A percentile compares a stretch with the other conserved stretches of the same genome.
Evolutionary conservation across 1,284 basidiomycete genomes (phyloP).

Genomic region (Gymnopus androsaceus): DNA sequence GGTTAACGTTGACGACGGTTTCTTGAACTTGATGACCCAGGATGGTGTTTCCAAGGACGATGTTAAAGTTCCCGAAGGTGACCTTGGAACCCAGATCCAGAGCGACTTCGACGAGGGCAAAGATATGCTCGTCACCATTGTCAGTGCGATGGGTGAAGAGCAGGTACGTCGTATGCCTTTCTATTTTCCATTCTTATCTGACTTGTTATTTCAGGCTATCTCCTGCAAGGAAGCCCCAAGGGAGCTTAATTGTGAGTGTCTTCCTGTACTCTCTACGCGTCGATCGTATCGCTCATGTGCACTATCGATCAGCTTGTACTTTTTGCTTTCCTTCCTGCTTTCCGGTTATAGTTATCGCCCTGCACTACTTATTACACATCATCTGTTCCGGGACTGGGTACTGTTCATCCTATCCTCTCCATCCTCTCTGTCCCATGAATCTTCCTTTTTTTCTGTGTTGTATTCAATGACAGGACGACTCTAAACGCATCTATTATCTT

Average conservation of each 20-base stretch:
- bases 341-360: slow-evolving; percentile 11
- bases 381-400: not conserved
- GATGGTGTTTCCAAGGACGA: slow-evolving; percentile 93
- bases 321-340: slow-evolving; percentile 10
- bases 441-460: slow-evolving; percentile 10
- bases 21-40: slow-evolving; percentile 91
- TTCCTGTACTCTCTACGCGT: not conserved
- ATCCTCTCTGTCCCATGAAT: not conserved
- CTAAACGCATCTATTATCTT: slow-evolving; percentile 9
- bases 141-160: slow-evolving; percentile 92
- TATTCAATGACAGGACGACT: slow-evolving; percentile 15
- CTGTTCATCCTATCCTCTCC: not conserved
- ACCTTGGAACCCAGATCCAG: slow-evolving; percentile 79
- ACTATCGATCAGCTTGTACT: not conserved
- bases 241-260: slow-evolving; percentile 31
- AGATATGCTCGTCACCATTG: slow-evolving; percentile 87
- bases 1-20: slow-evolving; percentile 88
- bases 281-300: not conserved
- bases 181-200: slow-evolving; percentile 1
- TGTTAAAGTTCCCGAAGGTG: slow-evolving; percentile 89
- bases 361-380: slow-evolving; percentile 2
- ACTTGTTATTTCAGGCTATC: slow-evolving; percentile 47
- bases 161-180: slow-evolving; percentile 58
- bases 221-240: slow-evolving; percentile 83
- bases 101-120: slow-evolving; percentile 83